phyloP scores from a whole-genome alignment of 805 yeast species.

The Candida fluviatilis region DNA sequence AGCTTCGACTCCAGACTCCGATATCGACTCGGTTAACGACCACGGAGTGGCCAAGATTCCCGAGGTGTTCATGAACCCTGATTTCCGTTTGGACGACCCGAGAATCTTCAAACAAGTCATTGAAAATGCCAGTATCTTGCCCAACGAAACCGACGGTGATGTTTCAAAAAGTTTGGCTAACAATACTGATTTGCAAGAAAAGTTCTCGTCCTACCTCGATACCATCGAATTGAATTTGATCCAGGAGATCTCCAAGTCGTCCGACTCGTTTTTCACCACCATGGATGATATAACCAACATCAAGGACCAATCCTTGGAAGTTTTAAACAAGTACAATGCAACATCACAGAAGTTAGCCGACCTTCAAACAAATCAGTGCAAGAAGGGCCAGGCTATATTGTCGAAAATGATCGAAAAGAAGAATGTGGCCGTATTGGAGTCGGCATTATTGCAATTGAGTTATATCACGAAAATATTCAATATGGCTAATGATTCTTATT shows the following conservation, averaged over 20 bases:
- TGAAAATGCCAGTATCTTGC: constrained; percentile 44
- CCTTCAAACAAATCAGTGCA: constrained; percentile 48
- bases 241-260: constrained; percentile 77
- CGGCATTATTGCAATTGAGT: constrained; percentile 52
- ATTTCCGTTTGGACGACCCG: constrained; percentile 85
- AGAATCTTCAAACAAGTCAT: constrained; percentile 73
- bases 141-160: constrained; percentile 19
- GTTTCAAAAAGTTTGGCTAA: constrained; percentile 35
- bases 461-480: constrained; percentile 25
- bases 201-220: constrained; percentile 78
- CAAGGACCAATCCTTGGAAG: constrained; percentile 47
- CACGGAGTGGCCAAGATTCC: constrained; percentile 46
- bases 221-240: constrained; percentile 78
- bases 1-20: background rate
- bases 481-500: constrained; percentile 38
- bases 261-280: constrained; percentile 80
- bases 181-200: constrained; percentile 64
- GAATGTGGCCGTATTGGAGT: constrained; percentile 62
- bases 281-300: constrained; percentile 72
- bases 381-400: constrained; percentile 47
- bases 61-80: constrained; percentile 55
- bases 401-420: constrained; percentile 48
- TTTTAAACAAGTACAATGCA: constrained; percentile 44
- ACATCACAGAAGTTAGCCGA: constrained; percentile 44
- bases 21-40: constrained; percentile 2